Base-by-base conservation (phyloP, 2,329 filamentous ascomycete species). In the Xylaria digitata region DNA sequence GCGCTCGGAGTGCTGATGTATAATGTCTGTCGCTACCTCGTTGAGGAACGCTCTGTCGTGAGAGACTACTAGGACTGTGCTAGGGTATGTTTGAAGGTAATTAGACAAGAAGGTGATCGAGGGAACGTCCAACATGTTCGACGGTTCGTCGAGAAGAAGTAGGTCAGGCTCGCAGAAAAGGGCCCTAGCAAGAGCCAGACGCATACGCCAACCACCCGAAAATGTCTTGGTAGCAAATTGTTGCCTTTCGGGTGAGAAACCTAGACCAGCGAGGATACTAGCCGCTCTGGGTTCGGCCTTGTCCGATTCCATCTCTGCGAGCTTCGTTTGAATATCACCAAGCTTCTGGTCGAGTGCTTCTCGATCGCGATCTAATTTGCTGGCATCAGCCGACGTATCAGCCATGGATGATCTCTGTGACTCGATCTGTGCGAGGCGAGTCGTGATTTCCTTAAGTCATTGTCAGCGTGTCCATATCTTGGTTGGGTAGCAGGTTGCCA, bases 81-180 rank as follows among this genome's bases (percentile, higher is more conserved):
- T 97, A 45, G 95, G 95, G 78, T 99, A 99, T 55, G 85, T 85
- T 80, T 97, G 94, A 8, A 99, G 90, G 78, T 99, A 99, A 76
- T 94, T 95, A 54, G 95, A 92, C 78, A 99, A 87, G 88, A 98
- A 99, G 63, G 96, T 96, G 77, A 99, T 98, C 26, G 96, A 98
- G n/a, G 96, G 96, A 65, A 99, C 96, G 82, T 98, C 96, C 93
- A 99, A 94, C 95, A 98, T 98, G 89, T 98, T 98, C 63, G 95
- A 98, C 82, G 96, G 96, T 89, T 99, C 96, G 84, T 99, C 96
- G 74, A 99, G 93, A 79, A 99, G 87, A 66, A 99, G 83, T 59
- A 99, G 85, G 81, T 99, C 96, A 49, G 96, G 96, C 79, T 99
- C 96, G 83, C 96, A 99, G 85, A 99, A 99, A 42, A 99, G 87